Percentiles rank a stretch among this genome's conserved stretches.
phyloP scores from a whole-genome alignment of 2,329 filamentous ascomycete species.

The Aspergillus sp. region DNA sequence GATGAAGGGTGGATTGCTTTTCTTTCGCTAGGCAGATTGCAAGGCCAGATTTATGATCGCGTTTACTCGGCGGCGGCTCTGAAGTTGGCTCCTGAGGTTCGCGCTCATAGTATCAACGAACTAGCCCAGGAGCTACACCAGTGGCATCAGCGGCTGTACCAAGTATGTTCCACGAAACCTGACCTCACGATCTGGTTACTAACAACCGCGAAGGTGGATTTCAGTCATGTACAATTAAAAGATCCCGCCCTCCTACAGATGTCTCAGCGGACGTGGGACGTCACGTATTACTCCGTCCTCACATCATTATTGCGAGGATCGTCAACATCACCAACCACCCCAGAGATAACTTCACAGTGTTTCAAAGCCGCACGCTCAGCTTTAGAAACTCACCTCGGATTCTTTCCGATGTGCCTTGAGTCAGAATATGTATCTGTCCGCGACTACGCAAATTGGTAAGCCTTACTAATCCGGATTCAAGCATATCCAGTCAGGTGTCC shows the following conservation, averaged over 20 bases:
- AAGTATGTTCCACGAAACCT: neutral
- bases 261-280: constrained; percentile 19
- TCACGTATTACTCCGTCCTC: constrained; percentile 21
- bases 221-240: constrained; percentile 12
- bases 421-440: constrained; percentile 4
- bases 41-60: constrained; percentile 15
- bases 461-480: neutral
- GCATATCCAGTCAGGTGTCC: neutral
- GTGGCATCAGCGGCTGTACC: constrained; percentile 8
- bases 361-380: constrained; percentile 18
- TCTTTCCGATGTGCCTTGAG: constrained; percentile 13
- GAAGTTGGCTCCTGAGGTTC: constrained; percentile 1
- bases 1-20: constrained; percentile 2
- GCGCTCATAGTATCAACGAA: constrained; percentile 5
- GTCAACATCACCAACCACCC: neutral
- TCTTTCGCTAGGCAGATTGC: constrained; percentile 12
- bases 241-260: constrained; percentile 13
- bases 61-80: constrained; percentile 17
- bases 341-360: constrained; percentile 18
- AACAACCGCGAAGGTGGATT: constrained; percentile 13
- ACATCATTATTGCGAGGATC: constrained; percentile 18
- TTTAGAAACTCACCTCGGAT: constrained; percentile 18
- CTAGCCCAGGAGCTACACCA: constrained; percentile 13
- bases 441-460: constrained; percentile 25
- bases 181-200: neutral